Percentiles rank a stretch among this genome's conserved stretches.
These are phyloP conservation scores for Aegle marmelos DNA, from an alignment of 345 rosid species.

Conservation along the genomic window DNA sequence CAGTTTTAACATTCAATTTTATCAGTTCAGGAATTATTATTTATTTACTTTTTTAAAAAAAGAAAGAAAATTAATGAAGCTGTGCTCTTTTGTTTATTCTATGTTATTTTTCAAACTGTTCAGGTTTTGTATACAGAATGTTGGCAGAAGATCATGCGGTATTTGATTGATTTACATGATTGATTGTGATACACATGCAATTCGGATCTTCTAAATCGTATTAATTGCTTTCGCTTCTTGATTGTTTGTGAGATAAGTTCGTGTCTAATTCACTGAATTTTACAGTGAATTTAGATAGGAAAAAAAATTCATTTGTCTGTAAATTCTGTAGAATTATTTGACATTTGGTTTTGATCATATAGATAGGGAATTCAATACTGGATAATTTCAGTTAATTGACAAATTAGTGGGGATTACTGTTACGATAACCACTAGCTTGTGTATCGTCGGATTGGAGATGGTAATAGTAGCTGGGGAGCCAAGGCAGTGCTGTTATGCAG, in stretches of 20 bases:
- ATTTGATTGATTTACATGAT: slow-evolving; percentile 4
- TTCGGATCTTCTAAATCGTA: slow-evolving; percentile 13
- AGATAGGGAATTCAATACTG: slow-evolving; percentile 4
- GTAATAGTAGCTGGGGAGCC: slow-evolving; percentile 16
- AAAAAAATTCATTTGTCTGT: background rate
- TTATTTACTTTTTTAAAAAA: too few relatives aligned
- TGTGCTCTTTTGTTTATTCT: background rate
- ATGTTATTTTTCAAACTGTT: background rate
- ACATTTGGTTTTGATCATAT: slow-evolving; percentile 3
- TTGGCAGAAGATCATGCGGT: slow-evolving; percentile 15
- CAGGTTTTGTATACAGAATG: slow-evolving; percentile 18
- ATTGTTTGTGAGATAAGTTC: background rate
- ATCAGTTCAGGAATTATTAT: background rate
- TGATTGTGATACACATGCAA: slow-evolving; percentile 13
- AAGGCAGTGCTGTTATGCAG: slow-evolving; percentile 12
- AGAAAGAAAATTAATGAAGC: background rate
- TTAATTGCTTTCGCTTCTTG: background rate
- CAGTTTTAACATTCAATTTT: background rate
- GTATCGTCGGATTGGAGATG: slow-evolving; percentile 4
- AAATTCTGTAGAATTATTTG: slow-evolving; percentile 16
- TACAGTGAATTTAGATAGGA: background rate
- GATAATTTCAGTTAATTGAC: background rate
- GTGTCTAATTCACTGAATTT: background rate
- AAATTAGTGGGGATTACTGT: slow-evolving; percentile 6
- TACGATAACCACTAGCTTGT: slow-evolving; percentile 7